Base-by-base conservation (phyloP, 495 filamentous ascomycete species). In the Penicillium herquei region DNA sequence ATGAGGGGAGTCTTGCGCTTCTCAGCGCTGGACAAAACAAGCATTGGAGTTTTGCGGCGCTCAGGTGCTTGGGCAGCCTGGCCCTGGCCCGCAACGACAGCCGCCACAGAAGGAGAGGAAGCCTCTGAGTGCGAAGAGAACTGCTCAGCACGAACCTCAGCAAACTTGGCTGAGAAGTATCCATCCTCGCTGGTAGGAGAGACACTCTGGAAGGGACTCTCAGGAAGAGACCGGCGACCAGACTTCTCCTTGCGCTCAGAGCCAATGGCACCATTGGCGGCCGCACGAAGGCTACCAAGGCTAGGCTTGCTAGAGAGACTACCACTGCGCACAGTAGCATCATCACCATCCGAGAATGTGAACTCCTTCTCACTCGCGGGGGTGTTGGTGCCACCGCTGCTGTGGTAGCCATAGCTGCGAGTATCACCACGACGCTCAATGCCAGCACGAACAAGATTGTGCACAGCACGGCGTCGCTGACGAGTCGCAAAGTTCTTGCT, bases 401-500 rank as follows among this genome's bases (percentile, higher is more conserved):
- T 83, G 52, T 79, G 73, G 62, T 85, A 86, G 39, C 78, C 79
- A 26, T 69, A 63, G 54, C 81, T 85, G 32, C 80, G 78, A 55
- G 85, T 84, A 30, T 81, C 81, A 37, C 77, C 81, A 59, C 92
- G 90, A 51, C 94, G 88, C 69, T 94, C 91, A 55, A 91, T 82
- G 14, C 93, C 91, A 53, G 92, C 92, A 59, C 90, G 89, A 47
- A 97, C 89, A 45, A 98, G 80, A 63, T 90, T 96, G 75, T 88
- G 87, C 42, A 98, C 85, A 13, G 95, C 95, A 62, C 87, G 89
- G 57, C 93, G 92, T 46, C 94, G 92, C 64, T 94, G 92, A 58
- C 93, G 93, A 33, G 91, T 87, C 16, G 90, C 87, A 72, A 99
- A 99, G 75, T 99, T 99, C 81, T 96, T 96, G 84, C 93, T 96